Conservation (phyloP, 768 basidiomycete genomes). For the Kondoa subrosea region DNA sequence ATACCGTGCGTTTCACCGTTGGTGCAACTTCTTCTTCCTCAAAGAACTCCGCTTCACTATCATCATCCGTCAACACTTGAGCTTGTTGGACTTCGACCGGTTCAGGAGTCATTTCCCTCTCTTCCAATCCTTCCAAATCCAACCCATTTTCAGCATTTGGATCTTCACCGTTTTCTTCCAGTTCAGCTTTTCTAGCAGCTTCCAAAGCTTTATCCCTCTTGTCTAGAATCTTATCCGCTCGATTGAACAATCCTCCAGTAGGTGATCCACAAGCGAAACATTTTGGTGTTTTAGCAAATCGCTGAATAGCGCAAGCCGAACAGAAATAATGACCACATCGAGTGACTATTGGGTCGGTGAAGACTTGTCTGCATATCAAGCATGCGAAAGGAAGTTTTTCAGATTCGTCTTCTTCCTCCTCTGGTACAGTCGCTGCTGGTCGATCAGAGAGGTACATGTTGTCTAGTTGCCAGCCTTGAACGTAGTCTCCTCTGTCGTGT, state of each 20-base stretch:
- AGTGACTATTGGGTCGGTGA: slow-evolving; percentile 87
- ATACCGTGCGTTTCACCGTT: no score
- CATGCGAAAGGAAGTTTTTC: slow-evolving; percentile 97
- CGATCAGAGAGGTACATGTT: slow-evolving; percentile 45
- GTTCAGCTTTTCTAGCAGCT: slow-evolving; percentile 35
- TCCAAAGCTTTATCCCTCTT: slow-evolving; percentile 57
- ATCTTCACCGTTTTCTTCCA: slow-evolving; percentile 23
- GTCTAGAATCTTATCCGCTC: slow-evolving; percentile 78
- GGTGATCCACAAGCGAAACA: slow-evolving; percentile 85
- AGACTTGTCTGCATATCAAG: slow-evolving; percentile 82
- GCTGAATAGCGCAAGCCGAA: slow-evolving; percentile 82
- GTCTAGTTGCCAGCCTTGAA: slow-evolving; percentile 98
- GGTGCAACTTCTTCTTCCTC: background rate
- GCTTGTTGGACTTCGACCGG: background rate
- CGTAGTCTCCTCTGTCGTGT: slow-evolving; percentile 78
- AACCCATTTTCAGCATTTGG: slow-evolving; percentile 21
- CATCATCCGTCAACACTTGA: background rate
- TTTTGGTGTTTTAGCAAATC: slow-evolving; percentile 84
- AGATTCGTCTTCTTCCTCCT: slow-evolving; percentile 42
- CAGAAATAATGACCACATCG: slow-evolving; percentile 96
- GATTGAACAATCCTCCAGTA: slow-evolving; percentile 90
- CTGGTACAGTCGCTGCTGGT: slow-evolving; percentile 45
- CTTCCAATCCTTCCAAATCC: slow-evolving; percentile 26
- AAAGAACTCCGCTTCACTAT: background rate
- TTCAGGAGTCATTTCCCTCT: slow-evolving; percentile 1